A percentile compares a stretch with the other conserved stretches of the same genome.
Evolutionary conservation across 2,329 filamentous ascomycete species (phyloP).

Genomic region (Penicillium occitanis): DNA sequence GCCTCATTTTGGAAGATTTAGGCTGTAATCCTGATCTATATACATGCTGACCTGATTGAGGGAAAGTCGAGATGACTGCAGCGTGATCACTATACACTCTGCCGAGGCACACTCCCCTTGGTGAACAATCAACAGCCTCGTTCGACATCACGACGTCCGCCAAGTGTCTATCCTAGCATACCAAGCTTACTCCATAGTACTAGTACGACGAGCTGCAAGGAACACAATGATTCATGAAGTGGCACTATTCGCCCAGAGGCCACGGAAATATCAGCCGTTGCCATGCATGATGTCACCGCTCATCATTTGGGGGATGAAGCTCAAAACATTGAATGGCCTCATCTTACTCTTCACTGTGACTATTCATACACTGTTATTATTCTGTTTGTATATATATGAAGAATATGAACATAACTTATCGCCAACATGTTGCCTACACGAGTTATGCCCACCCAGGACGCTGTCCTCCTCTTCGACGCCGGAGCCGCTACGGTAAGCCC

Average conservation of each 20-base stretch:
- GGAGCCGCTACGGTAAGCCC: slow-evolving; percentile 32
- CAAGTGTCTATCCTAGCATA: neutral
- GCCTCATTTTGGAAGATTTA: neutral
- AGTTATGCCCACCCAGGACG: slow-evolving; percentile 29
- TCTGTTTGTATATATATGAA: neutral
- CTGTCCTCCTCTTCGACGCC: slow-evolving; percentile 33
- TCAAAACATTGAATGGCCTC: neutral
- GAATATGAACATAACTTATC: neutral
- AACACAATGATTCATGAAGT: neutral
- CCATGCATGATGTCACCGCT: slow-evolving; percentile 31
- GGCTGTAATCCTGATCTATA: neutral
- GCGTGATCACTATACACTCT: neutral
- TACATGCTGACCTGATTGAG: neutral
- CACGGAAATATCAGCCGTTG: neutral
- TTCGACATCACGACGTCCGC: neutral
- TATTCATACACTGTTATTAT: neutral
- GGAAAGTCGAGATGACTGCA: neutral
- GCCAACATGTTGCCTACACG: slow-evolving; percentile 26
- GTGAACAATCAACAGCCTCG: neutral
- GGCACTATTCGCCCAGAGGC: neutral
- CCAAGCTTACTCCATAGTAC: neutral
- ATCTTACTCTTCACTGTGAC: neutral
- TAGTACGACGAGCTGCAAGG: neutral
- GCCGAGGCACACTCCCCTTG: neutral
- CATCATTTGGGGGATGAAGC: slow-evolving; percentile 27